Conservation (phyloP, 768 basidiomycete genomes). For the Suillus spraguei region DNA sequence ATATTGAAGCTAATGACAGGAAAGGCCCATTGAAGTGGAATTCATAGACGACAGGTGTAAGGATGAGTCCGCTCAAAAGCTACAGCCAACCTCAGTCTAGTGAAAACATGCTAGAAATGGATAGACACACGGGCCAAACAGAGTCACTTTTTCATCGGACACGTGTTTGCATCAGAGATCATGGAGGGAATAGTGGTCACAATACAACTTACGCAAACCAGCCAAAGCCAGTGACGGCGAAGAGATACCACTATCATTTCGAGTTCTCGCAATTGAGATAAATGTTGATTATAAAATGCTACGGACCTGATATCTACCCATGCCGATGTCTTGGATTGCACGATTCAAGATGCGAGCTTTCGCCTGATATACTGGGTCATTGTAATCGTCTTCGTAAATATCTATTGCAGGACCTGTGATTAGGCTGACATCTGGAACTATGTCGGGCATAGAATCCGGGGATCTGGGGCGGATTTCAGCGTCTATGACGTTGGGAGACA, state of each 20-base stretch:
- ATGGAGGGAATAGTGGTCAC: neutral
- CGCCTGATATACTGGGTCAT: conserved; percentile 50
- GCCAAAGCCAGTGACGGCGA: conserved; percentile 42
- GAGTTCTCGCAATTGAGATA: neutral
- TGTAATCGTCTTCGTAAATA: conserved; percentile 37
- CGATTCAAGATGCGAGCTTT: conserved; percentile 51
- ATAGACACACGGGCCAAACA: conserved; percentile 39
- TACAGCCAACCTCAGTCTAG: conserved; percentile 16
- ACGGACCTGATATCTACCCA: conserved; percentile 57
- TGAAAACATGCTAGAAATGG: neutral
- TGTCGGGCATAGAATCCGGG: neutral
- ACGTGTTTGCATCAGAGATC: neutral
- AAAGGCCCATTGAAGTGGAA: conserved; percentile 50
- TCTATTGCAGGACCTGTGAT: conserved; percentile 19
- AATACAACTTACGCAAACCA: conserved; percentile 40
- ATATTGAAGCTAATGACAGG: conserved; percentile 54
- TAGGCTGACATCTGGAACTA: neutral
- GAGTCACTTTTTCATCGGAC: conserved; percentile 23
- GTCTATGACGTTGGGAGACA: neutral
- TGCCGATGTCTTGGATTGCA: conserved; percentile 55
- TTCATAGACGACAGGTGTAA: conserved; percentile 50
- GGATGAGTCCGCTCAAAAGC: conserved; percentile 46
- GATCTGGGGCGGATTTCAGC: neutral
- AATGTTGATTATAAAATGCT: neutral
- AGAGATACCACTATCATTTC: conserved; percentile 37